Evolutionary conservation across 495 filamentous ascomycete genomes (phyloP).

Genomic region (Hyaloscypha hepaticicola): DNA sequence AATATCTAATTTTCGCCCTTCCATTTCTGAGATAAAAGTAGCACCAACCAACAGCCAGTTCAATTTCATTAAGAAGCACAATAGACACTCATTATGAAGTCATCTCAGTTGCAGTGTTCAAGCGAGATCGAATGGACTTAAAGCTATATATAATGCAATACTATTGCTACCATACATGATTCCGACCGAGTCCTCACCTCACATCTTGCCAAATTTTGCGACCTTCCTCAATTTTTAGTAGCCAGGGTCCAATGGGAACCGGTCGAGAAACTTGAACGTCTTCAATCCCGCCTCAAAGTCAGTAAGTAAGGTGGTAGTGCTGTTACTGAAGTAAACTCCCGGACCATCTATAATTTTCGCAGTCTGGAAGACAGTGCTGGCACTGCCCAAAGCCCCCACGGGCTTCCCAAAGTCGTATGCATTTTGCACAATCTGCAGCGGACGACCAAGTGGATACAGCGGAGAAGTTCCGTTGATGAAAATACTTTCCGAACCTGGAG

Average conservation of each 20-base stretch:
- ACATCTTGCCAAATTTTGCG: too few relatives aligned
- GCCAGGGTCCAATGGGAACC: slow-evolving; percentile 52
- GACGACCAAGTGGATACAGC: slow-evolving; percentile 54
- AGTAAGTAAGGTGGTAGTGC: slow-evolving; percentile 41
- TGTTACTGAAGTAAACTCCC: slow-evolving; percentile 52
- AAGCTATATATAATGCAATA: too few relatives aligned
- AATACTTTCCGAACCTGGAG: slow-evolving; percentile 29
- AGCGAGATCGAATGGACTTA: too few relatives aligned
- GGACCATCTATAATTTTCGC: slow-evolving; percentile 42
- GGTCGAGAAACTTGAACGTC: slow-evolving; percentile 63
- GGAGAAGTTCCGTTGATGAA: slow-evolving; percentile 42
- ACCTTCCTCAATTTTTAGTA: slow-evolving; percentile 23
- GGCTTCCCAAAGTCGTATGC: slow-evolving; percentile 74
- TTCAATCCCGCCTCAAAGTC: slow-evolving; percentile 58
- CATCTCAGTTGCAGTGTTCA: too few relatives aligned
- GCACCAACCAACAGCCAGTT: too few relatives aligned
- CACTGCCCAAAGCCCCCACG: slow-evolving; percentile 59
- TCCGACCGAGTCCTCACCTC: too few relatives aligned
- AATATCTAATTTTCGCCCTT: too few relatives aligned
- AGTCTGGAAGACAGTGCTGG: slow-evolving; percentile 40
- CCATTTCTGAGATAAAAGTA: too few relatives aligned
- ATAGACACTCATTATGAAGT: too few relatives aligned
- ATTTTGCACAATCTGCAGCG: slow-evolving; percentile 62
- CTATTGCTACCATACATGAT: too few relatives aligned
- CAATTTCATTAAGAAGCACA: too few relatives aligned